Evolutionary conservation across 202 grass and related monocot species (phyloP).

Genomic region (Sporobolus alterniflorus): DNA sequence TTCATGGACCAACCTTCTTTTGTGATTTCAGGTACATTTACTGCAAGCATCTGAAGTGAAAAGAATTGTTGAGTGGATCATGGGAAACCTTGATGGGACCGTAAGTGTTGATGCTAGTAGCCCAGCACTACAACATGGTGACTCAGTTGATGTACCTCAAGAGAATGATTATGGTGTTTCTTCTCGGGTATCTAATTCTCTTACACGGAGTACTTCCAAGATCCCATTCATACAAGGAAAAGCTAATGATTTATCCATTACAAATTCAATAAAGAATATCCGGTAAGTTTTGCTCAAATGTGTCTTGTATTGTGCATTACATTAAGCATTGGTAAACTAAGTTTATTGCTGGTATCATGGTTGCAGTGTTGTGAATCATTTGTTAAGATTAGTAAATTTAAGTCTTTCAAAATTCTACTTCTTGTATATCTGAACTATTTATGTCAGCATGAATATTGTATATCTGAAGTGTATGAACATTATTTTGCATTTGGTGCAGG

Average conservation of each 20-base stretch:
- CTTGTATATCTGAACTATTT: slow-evolving; percentile 23
- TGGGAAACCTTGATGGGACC: slow-evolving; percentile 86
- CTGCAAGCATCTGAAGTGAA: slow-evolving; percentile 94
- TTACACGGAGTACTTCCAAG: slow-evolving; percentile 63
- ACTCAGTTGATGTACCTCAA: slow-evolving; percentile 54
- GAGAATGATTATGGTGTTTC: slow-evolving; percentile 58
- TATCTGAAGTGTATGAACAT: background rate
- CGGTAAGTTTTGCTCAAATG: slow-evolving; percentile 52
- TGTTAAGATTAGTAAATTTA: background rate
- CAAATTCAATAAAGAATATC: slow-evolving; percentile 88
- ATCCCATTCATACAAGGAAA: slow-evolving; percentile 77
- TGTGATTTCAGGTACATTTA: slow-evolving; percentile 87
- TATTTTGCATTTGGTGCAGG: slow-evolving; percentile 60
- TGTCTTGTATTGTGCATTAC: slow-evolving; percentile 2
- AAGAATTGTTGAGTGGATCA: slow-evolving; percentile 87
- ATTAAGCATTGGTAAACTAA: background rate
- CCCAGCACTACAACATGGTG: slow-evolving; percentile 41
- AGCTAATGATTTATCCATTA: slow-evolving; percentile 65
- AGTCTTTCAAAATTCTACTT: background rate
- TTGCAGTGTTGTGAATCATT: slow-evolving; percentile 2
- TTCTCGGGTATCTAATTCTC: slow-evolving; percentile 63
- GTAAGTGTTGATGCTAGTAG: slow-evolving; percentile 56
- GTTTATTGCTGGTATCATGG: slow-evolving; percentile 13
- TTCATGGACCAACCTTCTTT: slow-evolving; percentile 28
- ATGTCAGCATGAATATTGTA: background rate